Evolutionary conservation across 1,284 basidiomycete genomes (phyloP).

Genomic region (Earliella scabrosa): DNA sequence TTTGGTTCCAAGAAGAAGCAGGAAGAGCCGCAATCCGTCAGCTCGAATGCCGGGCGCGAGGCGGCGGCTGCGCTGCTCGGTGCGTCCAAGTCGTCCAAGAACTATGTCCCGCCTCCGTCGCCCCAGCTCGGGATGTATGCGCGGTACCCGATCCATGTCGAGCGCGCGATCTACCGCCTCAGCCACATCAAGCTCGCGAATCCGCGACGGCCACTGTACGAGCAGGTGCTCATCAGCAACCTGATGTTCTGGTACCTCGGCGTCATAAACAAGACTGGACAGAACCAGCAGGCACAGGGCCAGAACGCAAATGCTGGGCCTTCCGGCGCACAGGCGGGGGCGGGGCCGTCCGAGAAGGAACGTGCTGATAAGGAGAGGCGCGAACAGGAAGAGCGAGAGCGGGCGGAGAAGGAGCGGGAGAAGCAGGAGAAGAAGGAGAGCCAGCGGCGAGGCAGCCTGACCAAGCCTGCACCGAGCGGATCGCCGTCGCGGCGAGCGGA

Average conservation of each 20-base stretch:
- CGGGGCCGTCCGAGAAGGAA: constrained; percentile 42
- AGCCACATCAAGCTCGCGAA: constrained; percentile 99
- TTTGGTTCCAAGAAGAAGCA: constrained; percentile 86
- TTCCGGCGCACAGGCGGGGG: neutral
- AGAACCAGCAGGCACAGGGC: constrained; percentile 38
- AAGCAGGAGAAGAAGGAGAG: constrained; percentile 51
- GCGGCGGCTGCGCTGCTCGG: constrained; percentile 84
- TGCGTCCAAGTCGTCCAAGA: constrained; percentile 78
- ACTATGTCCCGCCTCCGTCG: constrained; percentile 60
- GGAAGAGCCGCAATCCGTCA: constrained; percentile 60
- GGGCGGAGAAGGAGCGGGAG: constrained; percentile 50
- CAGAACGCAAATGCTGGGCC: constrained; percentile 13
- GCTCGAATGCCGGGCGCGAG: constrained; percentile 70
- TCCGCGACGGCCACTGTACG: constrained; percentile 93
- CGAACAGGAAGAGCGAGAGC: constrained; percentile 49
- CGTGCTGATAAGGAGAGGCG: constrained; percentile 49
- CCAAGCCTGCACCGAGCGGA: constrained; percentile 59
- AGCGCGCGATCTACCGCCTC: constrained; percentile 95
- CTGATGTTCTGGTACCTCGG: constrained; percentile 99
- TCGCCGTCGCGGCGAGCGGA: constrained; percentile 74
- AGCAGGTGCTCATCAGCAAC: constrained; percentile 98
- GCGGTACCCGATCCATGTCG: constrained; percentile 97
- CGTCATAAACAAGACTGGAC: constrained; percentile 87
- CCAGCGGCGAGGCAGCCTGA: constrained; percentile 43
- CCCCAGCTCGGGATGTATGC: constrained; percentile 72